Percentiles rank a stretch among this genome's conserved stretches.
phyloP scores from a whole-genome alignment of 345 rosid species.

The Eucalyptus sp. region DNA sequence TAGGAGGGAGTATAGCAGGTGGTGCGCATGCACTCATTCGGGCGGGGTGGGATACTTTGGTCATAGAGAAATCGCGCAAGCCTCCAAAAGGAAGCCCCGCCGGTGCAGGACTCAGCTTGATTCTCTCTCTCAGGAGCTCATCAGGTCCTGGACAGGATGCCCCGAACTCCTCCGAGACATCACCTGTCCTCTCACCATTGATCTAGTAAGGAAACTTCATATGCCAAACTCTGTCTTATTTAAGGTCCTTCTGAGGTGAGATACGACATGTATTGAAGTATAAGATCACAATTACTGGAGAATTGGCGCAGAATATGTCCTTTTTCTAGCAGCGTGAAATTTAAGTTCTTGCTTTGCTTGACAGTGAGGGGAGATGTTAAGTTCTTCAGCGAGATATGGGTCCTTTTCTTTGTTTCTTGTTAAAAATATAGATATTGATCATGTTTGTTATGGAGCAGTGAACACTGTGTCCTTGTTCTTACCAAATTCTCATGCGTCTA shows the following conservation, averaged over 20 bases:
- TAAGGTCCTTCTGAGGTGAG: not conserved
- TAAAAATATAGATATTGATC: not conserved
- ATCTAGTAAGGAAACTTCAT: constrained; percentile 26
- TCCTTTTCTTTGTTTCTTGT: not conserved
- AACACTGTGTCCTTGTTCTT: not conserved
- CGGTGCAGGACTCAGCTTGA: constrained; percentile 75
- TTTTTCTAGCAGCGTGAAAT: not conserved
- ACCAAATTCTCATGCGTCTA: not conserved
- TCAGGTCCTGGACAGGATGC: constrained; percentile 41
- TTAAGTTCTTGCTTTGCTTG: not conserved
- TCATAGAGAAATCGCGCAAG: constrained; percentile 46
- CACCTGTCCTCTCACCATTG: constrained; percentile 45
- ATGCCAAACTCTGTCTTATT: not conserved
- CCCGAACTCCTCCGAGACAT: constrained; percentile 30
- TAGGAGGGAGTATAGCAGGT: constrained; percentile 86
- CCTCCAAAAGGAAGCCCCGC: constrained; percentile 68
- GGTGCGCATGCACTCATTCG: constrained; percentile 52
- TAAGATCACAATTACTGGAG: not conserved
- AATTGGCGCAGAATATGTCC: not conserved
- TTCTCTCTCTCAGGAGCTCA: constrained; percentile 26
- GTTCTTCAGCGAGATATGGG: not conserved
- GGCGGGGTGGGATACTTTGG: constrained; percentile 59
- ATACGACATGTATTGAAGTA: not conserved
- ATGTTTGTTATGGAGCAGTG: not conserved
- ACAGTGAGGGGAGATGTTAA: not conserved